Evolutionary conservation across 768 basidiomycete species (phyloP), one percentile per base, ranked within the genome.

Genomic region (Pseudohyphozyma bogoriensis): DNA sequence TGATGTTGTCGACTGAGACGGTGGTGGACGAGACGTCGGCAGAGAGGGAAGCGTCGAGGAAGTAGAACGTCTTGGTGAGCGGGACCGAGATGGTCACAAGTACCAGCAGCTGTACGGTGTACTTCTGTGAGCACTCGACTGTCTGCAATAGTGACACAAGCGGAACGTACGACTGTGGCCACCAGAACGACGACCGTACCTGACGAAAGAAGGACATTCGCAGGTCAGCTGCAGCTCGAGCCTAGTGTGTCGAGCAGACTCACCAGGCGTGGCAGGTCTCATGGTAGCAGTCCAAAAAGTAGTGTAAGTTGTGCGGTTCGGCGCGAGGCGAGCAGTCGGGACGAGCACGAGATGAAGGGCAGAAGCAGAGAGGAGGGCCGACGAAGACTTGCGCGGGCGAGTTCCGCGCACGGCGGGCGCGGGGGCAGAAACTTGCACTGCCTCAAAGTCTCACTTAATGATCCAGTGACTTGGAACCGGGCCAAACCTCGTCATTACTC

Each of bases 1-100:
- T 87, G 35, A 93, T 81, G 2, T 79, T 74, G 16, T 16, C 46
- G 28, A 86, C 89, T 3, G 51, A 36, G 52, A 60, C 45, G 18
- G 51, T 56, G 11, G 70, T 70, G 51, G 74, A 78, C 49, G 76
- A 52, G 28, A 78, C 77, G 36, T 76, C 70, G 24, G 74, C 74
- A 3, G 77, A 64, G 46, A 89, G 77, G 29, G 76, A 78, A 1
- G 88, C 89, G 72, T 85, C 52, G 70, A 96, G 83, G 75, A 97
- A 93, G 77, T 80, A 91, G 45, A 96, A 76, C 2, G 85, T 84
- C 73, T 89, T 93, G 79, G 95, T 78, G 71, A 83, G 82, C 0
- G 93, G 95, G 12, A 90, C 88, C 56, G 85, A 87, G 76, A 97
- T 93, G 44, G 86, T 84, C 28, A 92, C 91, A 47, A 93, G 74